Base-by-base conservation (phyloP, 768 basidiomycete genomes). In the Hypholoma sublateritium region DNA sequence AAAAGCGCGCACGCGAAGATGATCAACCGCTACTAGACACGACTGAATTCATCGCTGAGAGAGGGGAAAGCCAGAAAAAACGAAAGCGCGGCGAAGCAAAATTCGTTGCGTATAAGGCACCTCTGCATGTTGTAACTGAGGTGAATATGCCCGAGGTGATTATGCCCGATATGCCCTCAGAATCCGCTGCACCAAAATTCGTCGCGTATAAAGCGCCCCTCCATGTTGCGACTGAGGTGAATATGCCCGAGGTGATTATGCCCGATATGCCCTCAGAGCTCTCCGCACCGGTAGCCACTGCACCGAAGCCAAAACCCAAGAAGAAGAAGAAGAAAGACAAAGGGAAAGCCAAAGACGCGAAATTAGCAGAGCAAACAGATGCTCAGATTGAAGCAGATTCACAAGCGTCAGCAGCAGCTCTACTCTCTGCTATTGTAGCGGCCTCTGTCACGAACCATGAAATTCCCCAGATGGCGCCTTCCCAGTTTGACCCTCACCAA, bases 361-460 rank as follows among this genome's bases (percentile, higher is more conserved):
- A 59, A 17, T 25, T 59, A 13, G 50, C 58, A 46, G 64, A 65
- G 59, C 66, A 65, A 43, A 67, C 70, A 16, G 67, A 67, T 37
- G 65, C 67, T 12, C 66, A 69, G 48, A 65, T 70, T 21, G 68
- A 75, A 36, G 71, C 75, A 47, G 72, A 69, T 59, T 71, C 77
- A 21, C 74, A 79, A 42, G 72, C 81, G 7, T 79, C 84, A 3
- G 79, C 86, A 3, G 73, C 81, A 16, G 84, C 84, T 7, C 79
- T 88, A 50, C 72, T 88, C 37, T 83, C 82, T 48, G 86, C 86
- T 0, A 81, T 88, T 13, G 84, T 86, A 19, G 84, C 85, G 32
- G 84, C 86, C 5, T 83, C 86, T 3, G 78, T 84, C n/a, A 79
- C 78, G 7, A 78, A 80, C 14, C 74, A 78, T 0, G 72, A 58